Evolutionary conservation across 257 asterid genomes (phyloP).

Genomic region (Petrea volubilis): DNA sequence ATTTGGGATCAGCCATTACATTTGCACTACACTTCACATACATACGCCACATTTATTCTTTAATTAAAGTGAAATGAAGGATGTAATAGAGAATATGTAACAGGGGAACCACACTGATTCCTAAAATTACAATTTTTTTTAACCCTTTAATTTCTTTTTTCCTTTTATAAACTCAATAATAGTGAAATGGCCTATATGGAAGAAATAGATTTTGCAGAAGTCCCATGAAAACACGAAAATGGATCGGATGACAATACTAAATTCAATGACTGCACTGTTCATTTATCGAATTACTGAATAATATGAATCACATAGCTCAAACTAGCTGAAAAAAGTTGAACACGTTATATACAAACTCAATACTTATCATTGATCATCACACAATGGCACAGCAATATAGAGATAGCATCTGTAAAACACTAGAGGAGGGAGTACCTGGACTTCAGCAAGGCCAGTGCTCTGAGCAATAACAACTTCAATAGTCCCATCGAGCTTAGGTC

Average conservation of each 20-base stretch:
- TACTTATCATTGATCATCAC: not conserved
- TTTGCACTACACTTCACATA: too few species aligned
- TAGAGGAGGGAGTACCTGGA: constrained; percentile 42
- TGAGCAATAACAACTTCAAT: constrained; percentile 75
- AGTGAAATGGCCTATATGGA: not conserved
- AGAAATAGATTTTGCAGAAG: not conserved
- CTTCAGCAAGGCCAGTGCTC: constrained; percentile 81
- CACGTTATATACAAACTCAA: not conserved
- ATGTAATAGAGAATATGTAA: too few species aligned
- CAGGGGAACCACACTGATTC: too few species aligned
- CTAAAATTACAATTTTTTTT: too few species aligned
- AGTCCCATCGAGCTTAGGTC: constrained; percentile 64
- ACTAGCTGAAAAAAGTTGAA: not conserved
- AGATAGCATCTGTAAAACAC: not conserved
- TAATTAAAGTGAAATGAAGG: too few species aligned
- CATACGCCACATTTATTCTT: too few species aligned
- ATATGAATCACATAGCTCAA: not conserved
- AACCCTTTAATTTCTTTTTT: too few species aligned
- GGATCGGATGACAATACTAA: not conserved
- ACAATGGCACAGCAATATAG: not conserved
- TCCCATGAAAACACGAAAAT: not conserved
- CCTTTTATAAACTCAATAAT: not conserved
- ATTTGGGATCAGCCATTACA: too few species aligned
- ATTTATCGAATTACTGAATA: not conserved
- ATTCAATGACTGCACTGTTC: not conserved